Evolutionary conservation across 2,329 filamentous ascomycete genomes (phyloP).

Genomic region (Beauveria sp.): DNA sequence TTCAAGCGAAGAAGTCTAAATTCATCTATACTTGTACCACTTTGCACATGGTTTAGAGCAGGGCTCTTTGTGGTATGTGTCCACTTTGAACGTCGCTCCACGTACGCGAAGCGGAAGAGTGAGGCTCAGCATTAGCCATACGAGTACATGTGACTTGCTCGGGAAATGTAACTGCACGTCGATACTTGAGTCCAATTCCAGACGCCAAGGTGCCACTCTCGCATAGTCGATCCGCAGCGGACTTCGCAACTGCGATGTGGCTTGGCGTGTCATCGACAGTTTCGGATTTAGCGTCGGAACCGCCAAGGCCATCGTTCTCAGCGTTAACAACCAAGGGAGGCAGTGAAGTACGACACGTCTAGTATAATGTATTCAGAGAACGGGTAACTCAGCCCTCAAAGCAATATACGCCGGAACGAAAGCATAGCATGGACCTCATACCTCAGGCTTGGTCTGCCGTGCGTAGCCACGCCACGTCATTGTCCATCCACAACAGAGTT

Average conservation of each 20-base stretch:
- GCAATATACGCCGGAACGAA: neutral
- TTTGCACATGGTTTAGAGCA: neutral
- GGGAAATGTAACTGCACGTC: neutral
- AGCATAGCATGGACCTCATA: neutral
- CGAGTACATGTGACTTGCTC: neutral
- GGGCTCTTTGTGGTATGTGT: neutral
- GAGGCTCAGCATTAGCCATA: neutral
- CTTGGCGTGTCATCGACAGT: neutral
- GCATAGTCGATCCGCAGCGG: neutral
- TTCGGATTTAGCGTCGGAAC: neutral
- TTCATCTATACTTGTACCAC: neutral
- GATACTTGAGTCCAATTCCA: neutral
- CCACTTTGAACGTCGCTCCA: neutral
- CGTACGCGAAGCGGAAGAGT: too few species aligned
- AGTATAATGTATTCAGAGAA: neutral
- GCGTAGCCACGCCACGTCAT: neutral
- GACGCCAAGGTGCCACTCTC: neutral
- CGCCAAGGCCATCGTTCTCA: neutral
- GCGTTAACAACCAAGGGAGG: neutral
- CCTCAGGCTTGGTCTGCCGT: neutral
- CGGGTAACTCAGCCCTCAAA: neutral
- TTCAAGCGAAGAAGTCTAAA: neutral
- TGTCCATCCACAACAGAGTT: neutral
- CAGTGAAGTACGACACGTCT: neutral
- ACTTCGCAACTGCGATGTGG: conserved; percentile 9